A percentile compares a stretch with the other conserved stretches of the same genome.
phyloP scores from a whole-genome alignment of 371 early-diverging fungal genomes.

The Conidiobolus incongruus region DNA sequence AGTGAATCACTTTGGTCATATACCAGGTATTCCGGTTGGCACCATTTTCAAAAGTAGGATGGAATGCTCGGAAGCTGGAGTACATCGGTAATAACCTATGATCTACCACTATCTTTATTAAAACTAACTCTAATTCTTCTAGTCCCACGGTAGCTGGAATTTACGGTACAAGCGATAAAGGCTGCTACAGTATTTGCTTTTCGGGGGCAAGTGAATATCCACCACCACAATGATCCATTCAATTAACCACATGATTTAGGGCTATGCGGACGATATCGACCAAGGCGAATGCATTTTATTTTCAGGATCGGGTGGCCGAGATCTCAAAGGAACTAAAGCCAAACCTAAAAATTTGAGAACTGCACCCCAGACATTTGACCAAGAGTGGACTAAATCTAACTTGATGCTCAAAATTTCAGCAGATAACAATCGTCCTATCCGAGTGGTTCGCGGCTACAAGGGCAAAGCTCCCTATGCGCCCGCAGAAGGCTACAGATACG shows the following conservation, averaged over 20 bases:
- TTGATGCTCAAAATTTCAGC: constrained; percentile 6
- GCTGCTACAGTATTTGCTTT: constrained; percentile 10
- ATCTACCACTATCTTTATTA: not conserved
- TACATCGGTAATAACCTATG: constrained; percentile 2
- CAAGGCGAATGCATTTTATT: constrained; percentile 10
- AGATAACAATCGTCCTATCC: constrained; percentile 6
- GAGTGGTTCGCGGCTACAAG: constrained; percentile 8
- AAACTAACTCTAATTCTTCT: not conserved
- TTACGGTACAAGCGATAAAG: constrained; percentile 5
- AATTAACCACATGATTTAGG: constrained; percentile 1
- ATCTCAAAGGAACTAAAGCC: constrained; percentile 10
- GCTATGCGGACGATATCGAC: constrained; percentile 16
- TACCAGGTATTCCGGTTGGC: constrained; percentile 9
- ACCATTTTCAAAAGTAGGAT: constrained; percentile 7
- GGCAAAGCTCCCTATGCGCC: constrained; percentile 5
- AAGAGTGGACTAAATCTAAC: constrained; percentile 5
- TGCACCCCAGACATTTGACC: constrained; percentile 11
- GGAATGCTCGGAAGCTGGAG: constrained; percentile 3
- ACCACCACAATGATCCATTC: too few relatives aligned
- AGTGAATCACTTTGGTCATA: constrained; percentile 8
- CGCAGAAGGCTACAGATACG: constrained; percentile 7
- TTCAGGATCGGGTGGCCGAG: constrained; percentile 12
- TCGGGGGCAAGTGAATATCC: constrained; percentile 7
- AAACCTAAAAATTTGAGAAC: constrained; percentile 15
- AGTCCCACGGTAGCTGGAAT: constrained; percentile 13